Percentiles rank a stretch among this genome's conserved stretches.
phyloP scores from a whole-genome alignment of 192 early-diverging fungal species.

The Entomortierella parvispora region DNA sequence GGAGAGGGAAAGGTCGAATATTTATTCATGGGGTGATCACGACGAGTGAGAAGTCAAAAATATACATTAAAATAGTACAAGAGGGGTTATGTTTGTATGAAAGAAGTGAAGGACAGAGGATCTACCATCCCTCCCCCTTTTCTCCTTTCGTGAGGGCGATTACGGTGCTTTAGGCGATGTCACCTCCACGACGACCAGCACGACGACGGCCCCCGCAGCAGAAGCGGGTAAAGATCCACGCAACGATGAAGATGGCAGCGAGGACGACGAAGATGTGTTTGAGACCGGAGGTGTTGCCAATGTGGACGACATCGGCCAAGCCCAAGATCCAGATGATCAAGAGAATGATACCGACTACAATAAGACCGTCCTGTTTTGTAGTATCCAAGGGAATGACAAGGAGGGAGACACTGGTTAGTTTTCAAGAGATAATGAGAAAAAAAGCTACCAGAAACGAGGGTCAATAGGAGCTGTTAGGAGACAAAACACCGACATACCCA shows the following conservation, averaged over 20 bases:
- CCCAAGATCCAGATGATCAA: constrained; percentile 37
- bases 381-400: neutral
- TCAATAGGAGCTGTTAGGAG: too few relatives aligned
- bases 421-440: neutral
- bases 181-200: constrained; percentile 6
- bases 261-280: constrained; percentile 42
- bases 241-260: constrained; percentile 34
- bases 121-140: too few relatives aligned
- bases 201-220: constrained; percentile 28
- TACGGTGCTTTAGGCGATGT: constrained; percentile 25
- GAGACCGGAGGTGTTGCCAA: constrained; percentile 24
- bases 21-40: too few relatives aligned
- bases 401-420: neutral
- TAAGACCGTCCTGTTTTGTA: constrained; percentile 23
- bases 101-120: too few relatives aligned
- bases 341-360: constrained; percentile 36
- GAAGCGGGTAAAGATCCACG: constrained; percentile 41
- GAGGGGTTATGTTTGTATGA: too few relatives aligned
- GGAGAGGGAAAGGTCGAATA: too few relatives aligned
- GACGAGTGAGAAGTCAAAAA: too few relatives aligned
- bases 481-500: too few relatives aligned
- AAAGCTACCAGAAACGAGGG: too few relatives aligned
- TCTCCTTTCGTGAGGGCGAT: too few relatives aligned
- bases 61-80: too few relatives aligned
- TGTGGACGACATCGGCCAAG: constrained; percentile 17